Evolutionary conservation across 441 rosid genomes (phyloP).

Genomic region (Pelargonium citronellum): DNA sequence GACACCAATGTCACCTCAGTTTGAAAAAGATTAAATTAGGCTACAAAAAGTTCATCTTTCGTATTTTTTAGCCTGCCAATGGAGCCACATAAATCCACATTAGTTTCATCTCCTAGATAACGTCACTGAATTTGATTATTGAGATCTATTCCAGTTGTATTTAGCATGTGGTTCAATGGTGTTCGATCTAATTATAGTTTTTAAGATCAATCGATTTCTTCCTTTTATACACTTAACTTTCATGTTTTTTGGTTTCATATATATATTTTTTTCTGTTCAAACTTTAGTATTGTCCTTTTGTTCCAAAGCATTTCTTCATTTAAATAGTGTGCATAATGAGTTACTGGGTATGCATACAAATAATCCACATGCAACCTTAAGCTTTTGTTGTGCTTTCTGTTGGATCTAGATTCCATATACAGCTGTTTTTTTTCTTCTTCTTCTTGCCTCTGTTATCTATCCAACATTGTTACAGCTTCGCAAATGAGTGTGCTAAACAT

Average conservation of each 20-base stretch:
- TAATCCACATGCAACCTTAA: background rate
- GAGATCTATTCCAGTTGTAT: background rate
- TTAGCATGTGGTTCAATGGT: background rate
- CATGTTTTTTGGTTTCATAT: constrained; percentile 3
- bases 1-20: background rate
- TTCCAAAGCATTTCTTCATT: background rate
- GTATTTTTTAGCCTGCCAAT: background rate
- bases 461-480: background rate
- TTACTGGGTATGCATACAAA: background rate
- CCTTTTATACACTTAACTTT: background rate
- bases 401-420: constrained; percentile 1
- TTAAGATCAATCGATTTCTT: background rate
- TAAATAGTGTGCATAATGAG: background rate
- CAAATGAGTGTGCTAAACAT: background rate
- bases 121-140: background rate
- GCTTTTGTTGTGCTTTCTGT: background rate
- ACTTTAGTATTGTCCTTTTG: too few species aligned
- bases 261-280: too few species aligned
- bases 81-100: background rate
- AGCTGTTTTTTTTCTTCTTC: background rate
- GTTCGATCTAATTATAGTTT: background rate
- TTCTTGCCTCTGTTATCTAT: constrained; percentile 9
- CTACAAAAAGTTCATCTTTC: background rate
- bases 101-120: background rate
- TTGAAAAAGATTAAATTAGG: background rate